Percentiles rank a stretch among this genome's conserved stretches.
These are phyloP conservation scores for Prosopis cineraria DNA, from an alignment of 306 rosid species.

Conservation along the genomic window DNA sequence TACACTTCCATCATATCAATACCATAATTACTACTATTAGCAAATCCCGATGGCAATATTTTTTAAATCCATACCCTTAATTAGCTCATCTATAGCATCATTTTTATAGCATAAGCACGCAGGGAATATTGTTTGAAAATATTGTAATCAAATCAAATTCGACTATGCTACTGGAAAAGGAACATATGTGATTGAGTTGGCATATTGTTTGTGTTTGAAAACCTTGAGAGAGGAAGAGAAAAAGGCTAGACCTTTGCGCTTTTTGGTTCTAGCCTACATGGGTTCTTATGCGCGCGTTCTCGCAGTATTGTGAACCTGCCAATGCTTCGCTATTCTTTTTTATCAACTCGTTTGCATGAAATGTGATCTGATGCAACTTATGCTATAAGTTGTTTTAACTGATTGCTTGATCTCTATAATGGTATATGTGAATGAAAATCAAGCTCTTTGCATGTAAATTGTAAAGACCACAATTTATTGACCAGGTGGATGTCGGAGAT, in stretches of 20 bases:
- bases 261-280: not conserved
- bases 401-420: not conserved
- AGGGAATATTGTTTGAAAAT: not conserved
- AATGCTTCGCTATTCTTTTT: not conserved
- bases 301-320: not conserved
- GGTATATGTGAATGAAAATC: not conserved
- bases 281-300: not conserved
- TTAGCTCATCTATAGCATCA: not conserved
- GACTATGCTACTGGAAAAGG: not conserved
- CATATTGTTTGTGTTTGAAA: not conserved
- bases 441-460: not conserved
- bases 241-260: not conserved
- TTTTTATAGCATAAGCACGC: not conserved
- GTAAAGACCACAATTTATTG: slow-evolving; percentile 20
- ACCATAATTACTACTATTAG: not conserved
- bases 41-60: not conserved
- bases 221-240: not conserved
- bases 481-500: slow-evolving; percentile 95
- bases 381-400: not conserved
- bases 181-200: not conserved
- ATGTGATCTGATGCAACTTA: not conserved
- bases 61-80: not conserved
- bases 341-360: not conserved
- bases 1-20: not conserved
- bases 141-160: slow-evolving; percentile 11